A percentile compares a stretch with the other conserved stretches of the same genome.
phyloP scores from a whole-genome alignment of 1,284 basidiomycete genomes.

The Microbotryum violaceum region DNA sequence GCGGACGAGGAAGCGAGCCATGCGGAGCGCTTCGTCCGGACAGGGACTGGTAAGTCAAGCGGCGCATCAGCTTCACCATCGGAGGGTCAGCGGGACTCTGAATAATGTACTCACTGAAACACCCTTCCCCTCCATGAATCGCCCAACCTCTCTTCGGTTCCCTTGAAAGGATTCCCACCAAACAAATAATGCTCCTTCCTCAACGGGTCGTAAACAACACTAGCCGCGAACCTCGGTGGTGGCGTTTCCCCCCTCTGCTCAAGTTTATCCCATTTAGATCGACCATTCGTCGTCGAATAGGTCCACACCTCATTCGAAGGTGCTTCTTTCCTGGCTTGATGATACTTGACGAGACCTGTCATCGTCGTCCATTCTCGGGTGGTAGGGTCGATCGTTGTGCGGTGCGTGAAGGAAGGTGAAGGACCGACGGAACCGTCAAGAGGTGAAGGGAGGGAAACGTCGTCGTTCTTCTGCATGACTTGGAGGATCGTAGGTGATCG shows the following conservation, averaged over 20 bases:
- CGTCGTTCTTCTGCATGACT: slow-evolving; percentile 2
- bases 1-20: slow-evolving; percentile 39
- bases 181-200: slow-evolving; percentile 39
- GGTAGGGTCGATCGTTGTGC: slow-evolving; percentile 36
- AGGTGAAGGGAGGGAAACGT: not conserved
- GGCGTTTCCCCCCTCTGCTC: slow-evolving; percentile 16
- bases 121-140: slow-evolving; percentile 40
- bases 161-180: slow-evolving; percentile 39
- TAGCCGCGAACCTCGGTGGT: slow-evolving; percentile 23
- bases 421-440: slow-evolving; percentile 27
- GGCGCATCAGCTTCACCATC: not conserved
- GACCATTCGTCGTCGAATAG: not conserved
- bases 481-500: slow-evolving; percentile 20
- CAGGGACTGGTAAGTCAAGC: slow-evolving; percentile 26
- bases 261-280: slow-evolving; percentile 27
- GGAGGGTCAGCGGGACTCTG: not conserved
- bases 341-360: slow-evolving; percentile 32
- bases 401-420: slow-evolving; percentile 39
- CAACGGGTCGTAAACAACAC: slow-evolving; percentile 39
- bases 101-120: slow-evolving; percentile 22
- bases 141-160: slow-evolving; percentile 30
- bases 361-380: slow-evolving; percentile 38
- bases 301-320: slow-evolving; percentile 5
- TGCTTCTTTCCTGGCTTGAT: slow-evolving; percentile 1
- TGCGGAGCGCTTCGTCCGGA: slow-evolving; percentile 37